A percentile compares a stretch with the other conserved stretches of the same genome.
Conservation (phyloP, 2,329 filamentous ascomycete genomes). For the Phoma sp. region DNA sequence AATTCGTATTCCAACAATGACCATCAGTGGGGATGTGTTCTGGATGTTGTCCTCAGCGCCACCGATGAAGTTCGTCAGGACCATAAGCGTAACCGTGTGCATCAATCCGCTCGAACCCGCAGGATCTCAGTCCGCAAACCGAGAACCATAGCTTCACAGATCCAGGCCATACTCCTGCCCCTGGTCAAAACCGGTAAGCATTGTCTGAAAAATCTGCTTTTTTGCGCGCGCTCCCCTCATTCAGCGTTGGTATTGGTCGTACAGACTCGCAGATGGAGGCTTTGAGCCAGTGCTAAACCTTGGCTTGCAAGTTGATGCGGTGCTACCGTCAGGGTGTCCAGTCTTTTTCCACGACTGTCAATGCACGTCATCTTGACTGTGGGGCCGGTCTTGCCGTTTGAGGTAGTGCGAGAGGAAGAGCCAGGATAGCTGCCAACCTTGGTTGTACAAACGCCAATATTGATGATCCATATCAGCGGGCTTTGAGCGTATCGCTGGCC, state of each 20-base stretch:
- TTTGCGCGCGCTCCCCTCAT: constrained; percentile 27
- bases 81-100: constrained; percentile 28
- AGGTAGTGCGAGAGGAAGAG: constrained; percentile 3
- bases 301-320: constrained; percentile 12
- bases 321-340: constrained; percentile 13
- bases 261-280: constrained; percentile 19
- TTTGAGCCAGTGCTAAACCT: constrained; percentile 10
- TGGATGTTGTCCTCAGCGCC: neutral
- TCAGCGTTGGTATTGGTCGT: constrained; percentile 18
- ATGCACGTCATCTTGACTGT: constrained; percentile 21
- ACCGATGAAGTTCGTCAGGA: constrained; percentile 2
- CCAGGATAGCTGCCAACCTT: constrained; percentile 8
- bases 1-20: neutral
- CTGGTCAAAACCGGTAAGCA: constrained; percentile 22
- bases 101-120: constrained; percentile 32
- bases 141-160: constrained; percentile 24
- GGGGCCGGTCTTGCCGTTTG: constrained; percentile 5
- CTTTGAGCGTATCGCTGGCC: constrained; percentile 12
- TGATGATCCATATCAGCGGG: constrained; percentile 13
- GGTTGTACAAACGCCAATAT: constrained; percentile 17
- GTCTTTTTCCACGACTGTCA: constrained; percentile 16
- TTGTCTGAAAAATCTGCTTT: constrained; percentile 26
- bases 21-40: neutral
- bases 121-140: constrained; percentile 31
- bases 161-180: constrained; percentile 23